phyloP scores from a whole-genome alignment of 202 grass and related monocot genomes.

The Musa balbisiana region DNA sequence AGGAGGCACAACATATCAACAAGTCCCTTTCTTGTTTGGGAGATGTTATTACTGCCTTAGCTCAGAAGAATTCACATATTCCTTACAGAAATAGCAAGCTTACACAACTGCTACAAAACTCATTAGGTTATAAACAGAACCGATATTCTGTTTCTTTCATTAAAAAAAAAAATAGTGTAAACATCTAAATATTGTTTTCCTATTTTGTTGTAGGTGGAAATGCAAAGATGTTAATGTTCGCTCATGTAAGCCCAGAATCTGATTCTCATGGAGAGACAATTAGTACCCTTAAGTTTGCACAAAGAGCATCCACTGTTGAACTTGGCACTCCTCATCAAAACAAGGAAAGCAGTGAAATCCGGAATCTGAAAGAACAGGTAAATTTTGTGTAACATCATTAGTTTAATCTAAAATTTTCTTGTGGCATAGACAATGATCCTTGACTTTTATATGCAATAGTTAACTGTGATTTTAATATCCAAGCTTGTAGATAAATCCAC shows the following conservation, averaged over 20 bases:
- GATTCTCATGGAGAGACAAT: slow-evolving; percentile 68
- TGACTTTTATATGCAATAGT: no score
- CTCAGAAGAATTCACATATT: slow-evolving; percentile 88
- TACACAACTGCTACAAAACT: slow-evolving; percentile 73
- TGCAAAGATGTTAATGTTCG: slow-evolving; percentile 78
- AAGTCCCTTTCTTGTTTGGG: slow-evolving; percentile 88
- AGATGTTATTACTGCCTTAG: slow-evolving; percentile 86
- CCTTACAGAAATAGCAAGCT: slow-evolving; percentile 97
- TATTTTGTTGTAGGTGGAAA: slow-evolving; percentile 54
- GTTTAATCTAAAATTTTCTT: no score
- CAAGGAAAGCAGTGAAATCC: slow-evolving; percentile 81
- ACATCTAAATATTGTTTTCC: slow-evolving; percentile 13
- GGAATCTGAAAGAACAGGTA: slow-evolving; percentile 86
- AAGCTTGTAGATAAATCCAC: no score
- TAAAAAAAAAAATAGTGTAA: neutral
- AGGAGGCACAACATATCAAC: slow-evolving; percentile 83
- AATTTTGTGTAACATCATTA: neutral
- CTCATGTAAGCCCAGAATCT: slow-evolving; percentile 69
- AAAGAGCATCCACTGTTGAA: slow-evolving; percentile 77
- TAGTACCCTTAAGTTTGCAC: slow-evolving; percentile 85
- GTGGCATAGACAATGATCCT: no score
- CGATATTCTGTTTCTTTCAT: neutral
- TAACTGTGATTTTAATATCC: no score
- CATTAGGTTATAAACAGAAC: slow-evolving; percentile 44
- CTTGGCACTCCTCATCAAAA: slow-evolving; percentile 66